A percentile compares a stretch with the other conserved stretches of the same genome.
phyloP scores from a whole-genome alignment of 805 yeast species.

The Lipomyces spencermartinsiae region DNA sequence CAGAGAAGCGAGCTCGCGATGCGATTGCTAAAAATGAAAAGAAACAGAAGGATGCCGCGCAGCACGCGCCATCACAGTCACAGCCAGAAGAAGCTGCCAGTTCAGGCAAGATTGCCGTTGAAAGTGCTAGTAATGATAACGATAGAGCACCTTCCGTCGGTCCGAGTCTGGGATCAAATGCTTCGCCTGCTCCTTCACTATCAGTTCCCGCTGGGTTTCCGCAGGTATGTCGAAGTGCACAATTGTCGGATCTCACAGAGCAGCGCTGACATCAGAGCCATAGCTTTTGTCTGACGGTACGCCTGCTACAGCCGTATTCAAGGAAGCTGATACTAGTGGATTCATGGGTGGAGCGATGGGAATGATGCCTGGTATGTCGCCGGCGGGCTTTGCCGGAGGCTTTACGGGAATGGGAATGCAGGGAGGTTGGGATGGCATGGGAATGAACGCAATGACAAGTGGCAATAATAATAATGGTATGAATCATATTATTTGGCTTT shows the following conservation, averaged over 20 bases:
- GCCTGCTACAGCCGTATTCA: neutral
- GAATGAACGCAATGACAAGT: neutral
- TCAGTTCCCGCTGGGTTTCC: neutral
- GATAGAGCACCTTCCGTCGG: neutral
- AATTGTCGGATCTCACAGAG: neutral
- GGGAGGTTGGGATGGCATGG: slow-evolving; percentile 9
- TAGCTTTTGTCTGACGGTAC: neutral
- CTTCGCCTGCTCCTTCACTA: neutral
- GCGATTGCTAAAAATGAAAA: slow-evolving; percentile 9
- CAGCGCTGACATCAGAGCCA: neutral
- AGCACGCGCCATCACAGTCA: neutral
- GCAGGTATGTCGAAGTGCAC: neutral
- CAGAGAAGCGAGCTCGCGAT: slow-evolving; percentile 33
- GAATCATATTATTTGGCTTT: slow-evolving; percentile 2
- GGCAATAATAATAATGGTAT: slow-evolving; percentile 14
- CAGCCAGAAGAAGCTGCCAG: neutral
- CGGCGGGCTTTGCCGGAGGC: slow-evolving; percentile 2
- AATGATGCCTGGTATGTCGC: slow-evolving; percentile 5
- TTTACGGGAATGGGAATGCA: slow-evolving; percentile 13
- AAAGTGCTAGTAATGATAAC: neutral
- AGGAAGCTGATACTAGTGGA: neutral
- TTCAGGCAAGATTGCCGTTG: neutral
- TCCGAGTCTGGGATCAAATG: neutral
- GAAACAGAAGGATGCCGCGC: slow-evolving; percentile 3
- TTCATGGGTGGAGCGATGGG: slow-evolving; percentile 1